Evolutionary conservation across 345 rosid species (phyloP), one percentile per base, ranked within the genome.

Genomic region (Gossypium mustelinum): DNA sequence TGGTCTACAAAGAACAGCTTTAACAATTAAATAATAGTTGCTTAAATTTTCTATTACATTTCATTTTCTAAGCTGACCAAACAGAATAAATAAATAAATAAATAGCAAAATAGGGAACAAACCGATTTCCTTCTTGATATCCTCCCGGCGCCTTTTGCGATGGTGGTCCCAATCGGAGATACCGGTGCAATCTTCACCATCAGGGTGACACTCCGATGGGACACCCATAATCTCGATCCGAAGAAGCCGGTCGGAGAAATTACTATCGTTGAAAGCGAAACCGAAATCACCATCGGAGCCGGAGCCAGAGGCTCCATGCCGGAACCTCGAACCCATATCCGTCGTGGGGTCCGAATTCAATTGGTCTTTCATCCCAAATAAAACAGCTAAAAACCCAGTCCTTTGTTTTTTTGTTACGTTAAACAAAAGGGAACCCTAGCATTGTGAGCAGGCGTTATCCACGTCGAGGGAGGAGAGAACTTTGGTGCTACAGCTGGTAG

Each of bases 191-290:
- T 88, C 90, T 58, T 89, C 99, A 16, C 82, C 90, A 41, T 89
- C 92, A 34, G 91, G 74, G 77, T 79, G 72, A 66, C 79, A 72
- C 45, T 90, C 95, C 5, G 88, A 75, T 9, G 82, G 68, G 0
- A 83, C 93, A 9, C 85, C 95, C 87, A 90, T 89, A 82, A 96
- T 90, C 86, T 96, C 99, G 86, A 96, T 96, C 88, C 88, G 85
- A n/a, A 96, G 95, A 70, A 93, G 83, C 11, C 99, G 87, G 81
- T 96, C 99, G 43, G 99, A 96, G 91, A 96, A 96, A 80, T 96
- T 96, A 75, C 95, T 88, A 63, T 96, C 98, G 69, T 96, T 96
- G 80, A 96, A 96, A 39, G 99, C 99, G 76, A 96, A 96, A 13
- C 95, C 98, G 45, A 96, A 96, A 84, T 93, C 90, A 2, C 94